Base-by-base conservation (phyloP, 1,139 yeast genomes). In the Candida tetrigidarum region DNA sequence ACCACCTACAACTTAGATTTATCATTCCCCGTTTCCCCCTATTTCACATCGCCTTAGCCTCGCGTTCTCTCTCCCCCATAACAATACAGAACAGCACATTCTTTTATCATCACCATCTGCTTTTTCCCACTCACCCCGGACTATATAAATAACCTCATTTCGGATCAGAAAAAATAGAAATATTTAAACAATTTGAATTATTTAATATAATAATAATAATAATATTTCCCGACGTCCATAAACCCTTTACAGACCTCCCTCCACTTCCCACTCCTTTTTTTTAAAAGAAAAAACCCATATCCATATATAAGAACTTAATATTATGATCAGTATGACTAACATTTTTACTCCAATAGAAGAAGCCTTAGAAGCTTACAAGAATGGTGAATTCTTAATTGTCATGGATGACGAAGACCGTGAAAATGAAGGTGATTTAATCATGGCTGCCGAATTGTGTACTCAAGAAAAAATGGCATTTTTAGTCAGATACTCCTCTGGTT, bases 341-440 rank as follows among this genome's bases (percentile, higher is more conserved):
- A 37, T 42, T 12, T 52, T 52, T 36, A 47, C 50, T n/a, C 53
- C 54, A 32, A 48, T 51, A 35, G 46, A 48, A 37, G 86, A 86
- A 47, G 97, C 96, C 28, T 66, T 91, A 23, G 84, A 83, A 57
- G 95, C 91, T 3, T 88, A 84, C 72, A 82, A 82, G 59, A 79
- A 84, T 48, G 98, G 98, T 44, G 93, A 91, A 66, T 92, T 93
- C 59, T 74, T 95, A 43, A 81, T 95, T 44, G 99, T 95, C 23
- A 87, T 95, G 86, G 99, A 95, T 64, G 97, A 93, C 61, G 98
- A 90, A 64, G 80, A 80, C 59, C 84, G 99, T 58, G 99, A 95
- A 67, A 95, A 95, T 64, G 99, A 95, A 72, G 99, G 99, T 41
- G 99, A 95, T 64, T 76, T 95, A 62, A 91, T 95, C 57, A 84